Evolutionary conservation across 352 stramenopile genomes (phyloP), one percentile per base, ranked within the genome.

Genomic region (Blastocystis sp.): DNA sequence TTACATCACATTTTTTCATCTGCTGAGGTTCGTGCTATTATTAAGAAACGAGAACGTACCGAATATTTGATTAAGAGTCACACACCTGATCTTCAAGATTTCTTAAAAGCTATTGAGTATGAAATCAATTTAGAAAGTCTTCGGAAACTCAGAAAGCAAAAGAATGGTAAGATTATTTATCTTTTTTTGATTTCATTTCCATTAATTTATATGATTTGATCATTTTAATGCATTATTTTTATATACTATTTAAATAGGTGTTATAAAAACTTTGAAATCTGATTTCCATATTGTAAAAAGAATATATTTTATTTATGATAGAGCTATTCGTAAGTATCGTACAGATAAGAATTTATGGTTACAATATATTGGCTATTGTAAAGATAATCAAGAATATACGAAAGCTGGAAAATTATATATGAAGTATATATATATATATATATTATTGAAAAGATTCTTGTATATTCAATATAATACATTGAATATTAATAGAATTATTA

Each of bases 121-220:
- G 52, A 62, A 31, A 62, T 62, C 23, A 62, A 62, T 27, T 19
- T 62, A 30, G 52, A 62, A 19, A 34, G 39, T 4, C 27, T 62
- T 39, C 52, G 52, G 7, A 54, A 35, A 28, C 16, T 62, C 39
- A 7, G 52, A 9, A 62, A 62, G 52, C 27, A 41, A 34, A 18
- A 34, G 16, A 25, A 54, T 1, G 52, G 52, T 62, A 52, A 1
- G 34, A 10, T 27, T 4, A 11, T 34, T 52, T 7, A 3, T 0
- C 1, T 16, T n/a, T n/a, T 62, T 13, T 34, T 36, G n/a, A n/a
- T n/a, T n/a, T n/a, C n/a, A n/a, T n/a, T n/a, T n/a, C n/a, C n/a
- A n/a, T n/a, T n/a, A n/a, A n/a, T n/a, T n/a, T n/a, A n/a, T n/a
- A n/a, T n/a, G n/a, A n/a, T n/a, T n/a, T n/a, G n/a, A n/a, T n/a